These are phyloP conservation scores for Fusarium subglutinans DNA, from an alignment of 2,329 filamentous ascomycete genomes.

Conservation along the genomic window DNA sequence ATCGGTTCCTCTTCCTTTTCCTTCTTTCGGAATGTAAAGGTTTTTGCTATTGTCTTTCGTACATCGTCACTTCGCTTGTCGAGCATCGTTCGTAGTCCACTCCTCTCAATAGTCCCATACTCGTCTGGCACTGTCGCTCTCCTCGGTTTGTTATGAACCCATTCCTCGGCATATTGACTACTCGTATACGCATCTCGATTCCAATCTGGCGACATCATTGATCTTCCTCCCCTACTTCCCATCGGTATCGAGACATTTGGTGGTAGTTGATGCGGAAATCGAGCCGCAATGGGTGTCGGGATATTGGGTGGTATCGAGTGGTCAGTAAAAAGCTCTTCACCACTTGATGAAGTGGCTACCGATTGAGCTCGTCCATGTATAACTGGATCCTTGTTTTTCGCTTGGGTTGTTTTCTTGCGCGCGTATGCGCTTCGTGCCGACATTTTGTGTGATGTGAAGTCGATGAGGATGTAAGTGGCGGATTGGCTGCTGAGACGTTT, in stretches of 20 bases:
- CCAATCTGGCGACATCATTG: conserved; percentile 30
- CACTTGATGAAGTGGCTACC: conserved; percentile 48
- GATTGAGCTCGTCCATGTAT: conserved; percentile 48
- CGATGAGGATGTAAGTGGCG: not conserved
- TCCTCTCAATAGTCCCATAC: conserved; percentile 64
- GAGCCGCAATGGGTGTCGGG: conserved; percentile 54
- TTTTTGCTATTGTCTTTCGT: conserved; percentile 62
- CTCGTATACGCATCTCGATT: conserved; percentile 36
- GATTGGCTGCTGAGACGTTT: not conserved
- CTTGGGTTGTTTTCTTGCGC: conserved; percentile 66
- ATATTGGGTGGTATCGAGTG: conserved; percentile 47
- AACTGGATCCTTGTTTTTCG: conserved; percentile 47
- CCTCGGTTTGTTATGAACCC: conserved; percentile 54
- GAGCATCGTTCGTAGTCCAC: conserved; percentile 60
- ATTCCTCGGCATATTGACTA: conserved; percentile 51
- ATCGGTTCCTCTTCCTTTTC: conserved; percentile 51
- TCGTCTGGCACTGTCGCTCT: conserved; percentile 57
- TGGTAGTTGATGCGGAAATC: conserved; percentile 49
- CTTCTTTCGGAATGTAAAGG: conserved; percentile 60
- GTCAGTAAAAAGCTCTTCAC: conserved; percentile 53
- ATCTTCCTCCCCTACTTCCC: not conserved
- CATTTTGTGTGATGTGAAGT: conserved; percentile 49
- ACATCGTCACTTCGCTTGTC: conserved; percentile 67
- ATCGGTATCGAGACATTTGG: conserved; percentile 1
- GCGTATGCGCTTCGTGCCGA: conserved; percentile 67